Evolutionary conservation across 1,139 yeast species (phyloP).

Genomic region (Saccharomycopsis crataegensis): DNA sequence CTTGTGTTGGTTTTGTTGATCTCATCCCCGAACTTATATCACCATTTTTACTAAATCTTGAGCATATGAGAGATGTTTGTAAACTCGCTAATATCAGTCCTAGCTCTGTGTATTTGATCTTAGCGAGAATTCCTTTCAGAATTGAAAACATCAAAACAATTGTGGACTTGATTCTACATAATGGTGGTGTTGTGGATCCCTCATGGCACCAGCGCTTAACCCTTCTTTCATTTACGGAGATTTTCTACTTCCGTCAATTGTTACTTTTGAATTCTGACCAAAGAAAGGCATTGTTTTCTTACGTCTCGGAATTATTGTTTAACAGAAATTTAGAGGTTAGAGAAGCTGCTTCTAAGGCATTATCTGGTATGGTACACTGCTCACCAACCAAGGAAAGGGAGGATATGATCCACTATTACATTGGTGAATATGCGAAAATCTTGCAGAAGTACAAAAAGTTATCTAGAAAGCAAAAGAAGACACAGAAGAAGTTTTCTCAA

Average conservation of each 20-base stretch:
- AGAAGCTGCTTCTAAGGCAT: slow-evolving; percentile 63
- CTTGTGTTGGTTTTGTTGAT: slow-evolving; percentile 26
- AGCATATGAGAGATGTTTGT: slow-evolving; percentile 74
- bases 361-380: slow-evolving; percentile 78
- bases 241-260: slow-evolving; percentile 66
- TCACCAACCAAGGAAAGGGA: slow-evolving; percentile 54
- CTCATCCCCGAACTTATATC: slow-evolving; percentile 40
- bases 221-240: slow-evolving; percentile 64
- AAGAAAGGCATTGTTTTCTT: slow-evolving; percentile 42
- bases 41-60: slow-evolving; percentile 64
- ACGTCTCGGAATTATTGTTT: slow-evolving; percentile 48
- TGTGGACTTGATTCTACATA: slow-evolving; percentile 43
- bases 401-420: slow-evolving; percentile 31
- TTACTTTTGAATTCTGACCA: slow-evolving; percentile 46
- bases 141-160: slow-evolving; percentile 37
- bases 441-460: slow-evolving; percentile 31
- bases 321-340: slow-evolving; percentile 71
- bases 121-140: slow-evolving; percentile 55
- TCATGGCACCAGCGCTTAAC: slow-evolving; percentile 66
- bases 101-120: slow-evolving; percentile 41
- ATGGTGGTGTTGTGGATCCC: slow-evolving; percentile 34
- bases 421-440: slow-evolving; percentile 32
- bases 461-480: slow-evolving; percentile 28
- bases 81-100: slow-evolving; percentile 64
- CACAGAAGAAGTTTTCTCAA: slow-evolving; percentile 25